Conservation (phyloP, 2,329 filamentous ascomycete genomes). For the Botrytis fabae region DNA sequence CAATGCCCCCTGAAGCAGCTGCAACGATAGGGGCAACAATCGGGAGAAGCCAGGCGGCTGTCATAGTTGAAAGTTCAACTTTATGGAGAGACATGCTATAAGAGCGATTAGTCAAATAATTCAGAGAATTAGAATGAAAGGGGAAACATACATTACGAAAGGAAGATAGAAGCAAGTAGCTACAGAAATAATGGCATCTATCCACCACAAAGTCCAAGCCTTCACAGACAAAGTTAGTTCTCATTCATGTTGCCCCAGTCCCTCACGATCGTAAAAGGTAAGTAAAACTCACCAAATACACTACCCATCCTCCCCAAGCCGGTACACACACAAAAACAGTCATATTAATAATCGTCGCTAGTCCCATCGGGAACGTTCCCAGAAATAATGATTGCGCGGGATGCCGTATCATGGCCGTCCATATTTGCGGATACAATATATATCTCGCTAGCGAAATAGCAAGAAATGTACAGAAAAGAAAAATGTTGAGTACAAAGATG, state of each 20-base stretch:
- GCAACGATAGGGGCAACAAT: slow-evolving; percentile 68
- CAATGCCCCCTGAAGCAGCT: slow-evolving; percentile 61
- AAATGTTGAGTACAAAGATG: slow-evolving; percentile 61
- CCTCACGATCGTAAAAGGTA: not conserved
- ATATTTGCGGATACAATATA: slow-evolving; percentile 64
- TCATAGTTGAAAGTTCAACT: slow-evolving; percentile 57
- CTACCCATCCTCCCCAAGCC: slow-evolving; percentile 60
- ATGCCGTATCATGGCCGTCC: slow-evolving; percentile 64
- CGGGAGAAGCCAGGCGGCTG: slow-evolving; percentile 64
- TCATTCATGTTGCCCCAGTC: slow-evolving; percentile 21
- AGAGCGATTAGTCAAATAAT: slow-evolving; percentile 18
- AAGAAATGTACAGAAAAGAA: slow-evolving; percentile 57
- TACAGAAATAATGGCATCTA: slow-evolving; percentile 55
- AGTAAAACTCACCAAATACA: slow-evolving; percentile 44
- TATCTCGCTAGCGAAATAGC: slow-evolving; percentile 61
- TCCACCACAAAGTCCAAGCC: slow-evolving; percentile 60
- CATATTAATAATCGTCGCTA: slow-evolving; percentile 68
- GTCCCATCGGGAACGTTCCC: slow-evolving; percentile 67
- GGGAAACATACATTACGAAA: slow-evolving; percentile 51
- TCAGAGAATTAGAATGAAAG: not conserved
- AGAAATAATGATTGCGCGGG: slow-evolving; percentile 68
- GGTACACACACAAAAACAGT: slow-evolving; percentile 60
- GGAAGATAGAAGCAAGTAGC: slow-evolving; percentile 56
- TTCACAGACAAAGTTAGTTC: slow-evolving; percentile 9
- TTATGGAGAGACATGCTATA: slow-evolving; percentile 40